Percentiles rank a stretch among this genome's conserved stretches.
phyloP scores from a whole-genome alignment of 306 rosid species.

The Cicer judaicum region DNA sequence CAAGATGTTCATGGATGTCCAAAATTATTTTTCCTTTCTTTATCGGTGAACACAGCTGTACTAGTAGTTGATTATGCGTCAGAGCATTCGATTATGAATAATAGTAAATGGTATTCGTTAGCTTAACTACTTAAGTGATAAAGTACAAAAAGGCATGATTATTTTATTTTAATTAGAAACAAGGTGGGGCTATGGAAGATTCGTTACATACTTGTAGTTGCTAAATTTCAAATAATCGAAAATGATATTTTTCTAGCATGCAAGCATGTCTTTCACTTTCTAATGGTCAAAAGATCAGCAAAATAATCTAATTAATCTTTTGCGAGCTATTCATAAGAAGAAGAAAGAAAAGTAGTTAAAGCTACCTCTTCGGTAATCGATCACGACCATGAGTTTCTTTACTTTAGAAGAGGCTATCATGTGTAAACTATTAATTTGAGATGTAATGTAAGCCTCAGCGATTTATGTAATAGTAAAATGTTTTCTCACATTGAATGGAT shows the following conservation, averaged over 20 bases:
- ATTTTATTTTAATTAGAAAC: neutral
- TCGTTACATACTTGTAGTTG: conserved; percentile 12
- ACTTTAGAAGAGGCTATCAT: too few species aligned
- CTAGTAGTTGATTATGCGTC: too few species aligned
- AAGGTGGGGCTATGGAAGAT: conserved; percentile 12
- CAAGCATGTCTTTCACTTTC: conserved; percentile 7
- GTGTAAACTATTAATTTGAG: too few species aligned
- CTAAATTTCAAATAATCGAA: neutral
- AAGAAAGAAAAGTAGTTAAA: neutral
- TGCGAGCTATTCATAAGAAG: neutral
- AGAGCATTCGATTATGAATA: too few species aligned
- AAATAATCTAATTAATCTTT: neutral
- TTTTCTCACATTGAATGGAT: too few species aligned
- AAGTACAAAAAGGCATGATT: neutral
- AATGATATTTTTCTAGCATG: neutral
- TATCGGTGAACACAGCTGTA: too few species aligned
- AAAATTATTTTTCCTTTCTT: too few species aligned
- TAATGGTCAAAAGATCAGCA: neutral
- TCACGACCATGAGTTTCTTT: too few species aligned
- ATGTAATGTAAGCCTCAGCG: too few species aligned
- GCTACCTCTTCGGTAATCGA: too few species aligned
- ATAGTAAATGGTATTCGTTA: neutral
- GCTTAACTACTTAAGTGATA: conserved; percentile 18
- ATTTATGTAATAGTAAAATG: too few species aligned
- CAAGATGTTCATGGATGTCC: too few species aligned